Conservation (phyloP, 768 basidiomycete genomes). For the Rhizopogon sp. region DNA sequence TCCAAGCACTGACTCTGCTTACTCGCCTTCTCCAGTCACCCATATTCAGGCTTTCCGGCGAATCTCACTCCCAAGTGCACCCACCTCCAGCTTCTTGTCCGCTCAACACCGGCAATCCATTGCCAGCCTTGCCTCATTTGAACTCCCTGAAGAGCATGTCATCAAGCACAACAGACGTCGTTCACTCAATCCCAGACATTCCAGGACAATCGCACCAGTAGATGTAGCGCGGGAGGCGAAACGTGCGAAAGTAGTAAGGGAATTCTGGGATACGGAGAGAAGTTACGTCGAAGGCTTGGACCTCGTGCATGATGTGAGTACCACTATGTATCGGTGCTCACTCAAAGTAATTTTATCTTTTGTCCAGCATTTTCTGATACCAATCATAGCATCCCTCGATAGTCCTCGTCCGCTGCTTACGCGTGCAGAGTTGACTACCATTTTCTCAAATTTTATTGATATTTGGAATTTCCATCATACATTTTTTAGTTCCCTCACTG, state of each 20-base stretch:
- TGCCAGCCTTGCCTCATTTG: no score
- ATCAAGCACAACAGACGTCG: slow-evolving; percentile 30
- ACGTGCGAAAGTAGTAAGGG: slow-evolving; percentile 65
- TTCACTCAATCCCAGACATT: slow-evolving; percentile 22
- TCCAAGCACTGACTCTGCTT: slow-evolving; percentile 24
- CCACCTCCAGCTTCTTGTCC: no score
- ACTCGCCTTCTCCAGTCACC: slow-evolving; percentile 31
- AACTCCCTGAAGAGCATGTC: slow-evolving; percentile 48
- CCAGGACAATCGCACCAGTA: slow-evolving; percentile 19
- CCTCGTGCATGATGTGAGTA: slow-evolving; percentile 63
- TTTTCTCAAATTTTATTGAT: slow-evolving; percentile 60
- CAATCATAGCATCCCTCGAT: slow-evolving; percentile 73
- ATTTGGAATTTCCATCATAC: slow-evolving; percentile 86
- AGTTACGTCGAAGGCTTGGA: slow-evolving; percentile 80
- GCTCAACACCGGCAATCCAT: no score
- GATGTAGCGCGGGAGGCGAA: slow-evolving; percentile 51
- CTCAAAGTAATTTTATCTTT: slow-evolving; percentile 7
- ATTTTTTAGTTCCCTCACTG: slow-evolving; percentile 58
- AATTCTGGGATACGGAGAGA: slow-evolving; percentile 79
- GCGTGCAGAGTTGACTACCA: slow-evolving; percentile 58
- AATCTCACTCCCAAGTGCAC: slow-evolving; percentile 48
- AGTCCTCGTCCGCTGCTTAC: slow-evolving; percentile 46
- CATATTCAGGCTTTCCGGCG: slow-evolving; percentile 51
- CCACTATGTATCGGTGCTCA: not conserved
- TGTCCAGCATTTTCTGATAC: slow-evolving; percentile 74